A percentile compares a stretch with the other conserved stretches of the same genome.
phyloP scores from a whole-genome alignment of 306 rosid genomes.

The Glycyrrhiza uralensis region DNA sequence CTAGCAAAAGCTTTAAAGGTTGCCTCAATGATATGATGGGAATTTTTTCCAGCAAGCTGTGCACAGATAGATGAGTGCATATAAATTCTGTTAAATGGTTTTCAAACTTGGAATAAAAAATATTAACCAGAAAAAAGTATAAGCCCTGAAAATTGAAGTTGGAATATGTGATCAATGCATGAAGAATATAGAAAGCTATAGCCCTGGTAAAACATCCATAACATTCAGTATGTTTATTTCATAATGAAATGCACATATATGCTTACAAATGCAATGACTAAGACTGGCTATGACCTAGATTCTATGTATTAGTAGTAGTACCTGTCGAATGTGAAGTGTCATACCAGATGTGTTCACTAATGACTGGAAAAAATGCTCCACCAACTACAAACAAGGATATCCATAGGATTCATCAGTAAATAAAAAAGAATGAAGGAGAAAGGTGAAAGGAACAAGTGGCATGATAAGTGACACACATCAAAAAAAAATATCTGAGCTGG shows the following conservation, averaged over 20 bases:
- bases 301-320: slow-evolving; percentile 31
- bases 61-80: slow-evolving; percentile 30
- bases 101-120: slow-evolving; percentile 6
- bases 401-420: not conserved
- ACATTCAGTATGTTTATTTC: not conserved
- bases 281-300: not conserved
- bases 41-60: slow-evolving; percentile 85
- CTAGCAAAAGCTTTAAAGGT: slow-evolving; percentile 97
- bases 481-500: not conserved
- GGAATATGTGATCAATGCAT: slow-evolving; percentile 11
- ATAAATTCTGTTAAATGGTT: slow-evolving; percentile 2
- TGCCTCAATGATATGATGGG: slow-evolving; percentile 97
- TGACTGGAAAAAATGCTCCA: slow-evolving; percentile 97
- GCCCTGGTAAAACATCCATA: not conserved
- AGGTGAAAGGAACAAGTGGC: not conserved
- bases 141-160: not conserved
- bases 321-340: slow-evolving; percentile 98
- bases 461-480: not conserved
- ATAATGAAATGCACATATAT: slow-evolving; percentile 1
- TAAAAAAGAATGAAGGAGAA: not conserved
- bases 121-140: slow-evolving; percentile 10
- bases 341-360: slow-evolving; percentile 92
- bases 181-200: slow-evolving; percentile 7
- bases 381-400: slow-evolving; percentile 54
- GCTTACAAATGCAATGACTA: slow-evolving; percentile 8